Evolutionary conservation across 139 green algal species (phyloP), one percentile per base, ranked within the genome.

Genomic region (Asterochloris erici): DNA sequence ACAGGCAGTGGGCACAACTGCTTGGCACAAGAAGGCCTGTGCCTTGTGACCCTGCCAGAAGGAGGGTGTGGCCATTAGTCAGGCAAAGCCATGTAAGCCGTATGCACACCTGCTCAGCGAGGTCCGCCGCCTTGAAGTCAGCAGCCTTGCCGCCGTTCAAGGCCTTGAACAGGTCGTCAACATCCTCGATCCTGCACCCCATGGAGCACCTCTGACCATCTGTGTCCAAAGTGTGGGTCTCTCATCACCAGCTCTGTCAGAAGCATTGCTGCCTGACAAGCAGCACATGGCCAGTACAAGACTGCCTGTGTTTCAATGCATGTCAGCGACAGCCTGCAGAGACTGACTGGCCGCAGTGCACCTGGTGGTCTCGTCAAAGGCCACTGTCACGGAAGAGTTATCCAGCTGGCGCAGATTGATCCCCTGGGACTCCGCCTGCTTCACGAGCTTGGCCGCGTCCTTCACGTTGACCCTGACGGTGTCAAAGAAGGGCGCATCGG

Each of bases 331-430:
- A 54, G 4, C 38, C 38, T 54, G 38, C 38, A 54, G 38, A 54
- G 2, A 2, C 60, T 98, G 76, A 11, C 69, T 10, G 38, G 38
- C 38, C 6, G 38, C 38, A 54, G 38, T 6, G 38, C 38, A 54
- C 38, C 38, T 90, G 77, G 91, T 96, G 28, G 97, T 99, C 93
- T 99, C 97, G 84, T 99, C 97, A 60, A 99, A 85, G 0, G 94
- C 84, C 68, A 99, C 77, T 68, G 88, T 90, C 16, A 99, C 81
- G 14, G 88, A 84, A 15, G 73, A 86, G 64, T 66, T 74, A 86
- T 95, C 88, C 38, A 99, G 79, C 80, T 90, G 83, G 68, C 97
- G 93, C 82, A 99, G 81, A 92, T 99, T 99, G 11, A 96, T 84
- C 64, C 88, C 90, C 27, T 73, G 73, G 23, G 73, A 78, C 16